Evolutionary conservation across 2,329 filamentous ascomycete genomes (phyloP).

Genomic region (Fusarium agapanthi): DNA sequence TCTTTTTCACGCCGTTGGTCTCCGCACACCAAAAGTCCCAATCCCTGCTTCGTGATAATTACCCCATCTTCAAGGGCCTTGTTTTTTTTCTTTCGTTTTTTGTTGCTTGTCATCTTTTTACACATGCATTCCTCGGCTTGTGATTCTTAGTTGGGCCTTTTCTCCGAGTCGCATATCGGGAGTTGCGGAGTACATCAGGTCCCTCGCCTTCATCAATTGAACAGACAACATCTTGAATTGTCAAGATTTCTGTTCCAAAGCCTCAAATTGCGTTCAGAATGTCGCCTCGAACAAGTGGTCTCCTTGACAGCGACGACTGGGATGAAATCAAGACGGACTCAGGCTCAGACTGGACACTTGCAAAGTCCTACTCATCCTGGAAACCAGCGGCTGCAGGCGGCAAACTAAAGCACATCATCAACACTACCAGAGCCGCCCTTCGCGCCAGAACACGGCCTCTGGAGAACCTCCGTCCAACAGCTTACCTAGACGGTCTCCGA

Average conservation of each 20-base stretch:
- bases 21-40: conserved; percentile 21
- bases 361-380: conserved; percentile 36
- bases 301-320: conserved; percentile 49
- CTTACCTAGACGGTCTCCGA: conserved; percentile 70
- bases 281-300: conserved; percentile 43
- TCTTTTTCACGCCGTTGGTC: not conserved
- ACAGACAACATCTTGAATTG: not conserved
- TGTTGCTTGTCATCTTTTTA: conserved; percentile 5
- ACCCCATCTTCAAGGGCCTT: not conserved
- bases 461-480: conserved; percentile 56
- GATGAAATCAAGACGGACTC: conserved; percentile 42
- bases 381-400: conserved; percentile 38
- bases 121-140: conserved; percentile 35
- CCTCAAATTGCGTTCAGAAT: conserved; percentile 33
- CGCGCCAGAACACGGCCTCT: conserved; percentile 26
- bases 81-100: not conserved
- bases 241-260: not conserved
- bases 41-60: not conserved
- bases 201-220: conserved; percentile 1
- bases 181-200: conserved; percentile 4
- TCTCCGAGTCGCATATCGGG: not conserved
- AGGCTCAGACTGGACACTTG: conserved; percentile 31
- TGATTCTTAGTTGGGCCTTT: not conserved
- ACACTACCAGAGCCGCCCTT: conserved; percentile 13
- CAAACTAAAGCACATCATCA: conserved; percentile 9